Percentiles rank a stretch among this genome's conserved stretches.
Evolutionary conservation across 2,329 filamentous ascomycete species (phyloP).

Genomic region (Penicillium concentricum): DNA sequence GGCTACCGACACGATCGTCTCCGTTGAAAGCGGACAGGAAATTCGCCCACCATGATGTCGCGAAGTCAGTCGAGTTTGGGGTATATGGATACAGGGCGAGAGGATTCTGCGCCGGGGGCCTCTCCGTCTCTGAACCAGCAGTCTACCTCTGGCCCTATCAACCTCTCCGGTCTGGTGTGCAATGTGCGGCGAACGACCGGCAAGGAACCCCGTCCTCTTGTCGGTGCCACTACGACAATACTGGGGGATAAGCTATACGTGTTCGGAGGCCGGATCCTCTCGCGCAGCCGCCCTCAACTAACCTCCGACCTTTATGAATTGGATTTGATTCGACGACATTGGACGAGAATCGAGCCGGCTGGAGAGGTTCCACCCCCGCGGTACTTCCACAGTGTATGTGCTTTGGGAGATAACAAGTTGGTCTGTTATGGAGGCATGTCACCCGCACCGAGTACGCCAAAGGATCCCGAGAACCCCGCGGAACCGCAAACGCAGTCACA

Average conservation of each 20-base stretch:
- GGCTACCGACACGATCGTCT: not conserved
- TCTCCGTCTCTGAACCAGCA: conserved; percentile 32
- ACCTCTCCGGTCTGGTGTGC: conserved; percentile 65
- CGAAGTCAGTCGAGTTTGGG: conserved; percentile 42
- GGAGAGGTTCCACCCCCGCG: conserved; percentile 87
- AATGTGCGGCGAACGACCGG: conserved; percentile 81
- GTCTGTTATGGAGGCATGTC: conserved; percentile 99
- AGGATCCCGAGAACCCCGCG: conserved; percentile 43
- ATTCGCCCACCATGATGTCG: conserved; percentile 33
- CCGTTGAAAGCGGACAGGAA: conserved; percentile 8
- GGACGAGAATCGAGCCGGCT: conserved; percentile 80
- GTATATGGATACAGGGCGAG: conserved; percentile 32
- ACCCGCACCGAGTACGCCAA: conserved; percentile 57
- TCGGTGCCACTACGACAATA: conserved; percentile 93
- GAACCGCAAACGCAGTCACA: conserved; percentile 65
- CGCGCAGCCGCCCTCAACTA: conserved; percentile 76
- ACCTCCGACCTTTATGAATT: conserved; percentile 92
- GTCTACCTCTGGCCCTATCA: conserved; percentile 50
- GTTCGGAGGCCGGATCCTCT: conserved; percentile 87
- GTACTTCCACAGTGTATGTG: conserved; percentile 96
- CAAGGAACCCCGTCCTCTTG: conserved; percentile 82
- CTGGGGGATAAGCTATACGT: conserved; percentile 95
- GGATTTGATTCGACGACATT: conserved; percentile 86
- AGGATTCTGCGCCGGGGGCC: conserved; percentile 31
- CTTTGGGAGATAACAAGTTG: conserved; percentile 89